phyloP scores from a whole-genome alignment of 805 yeast genomes.

The Nadsonia fulvescens region DNA sequence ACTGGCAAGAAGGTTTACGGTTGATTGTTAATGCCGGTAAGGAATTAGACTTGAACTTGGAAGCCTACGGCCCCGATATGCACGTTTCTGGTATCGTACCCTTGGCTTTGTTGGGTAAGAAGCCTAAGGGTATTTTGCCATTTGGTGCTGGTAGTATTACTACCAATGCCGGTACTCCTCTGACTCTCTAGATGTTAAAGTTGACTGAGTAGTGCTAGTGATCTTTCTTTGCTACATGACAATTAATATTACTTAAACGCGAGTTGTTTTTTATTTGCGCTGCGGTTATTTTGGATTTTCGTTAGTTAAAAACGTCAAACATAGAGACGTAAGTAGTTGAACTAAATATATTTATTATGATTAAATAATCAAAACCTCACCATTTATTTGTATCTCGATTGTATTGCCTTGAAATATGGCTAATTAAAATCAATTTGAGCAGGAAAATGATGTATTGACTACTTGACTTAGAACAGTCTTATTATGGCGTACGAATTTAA shows the following conservation, averaged over 20 bases:
- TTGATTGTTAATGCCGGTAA: slow-evolving; percentile 26
- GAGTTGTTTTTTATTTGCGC: background rate
- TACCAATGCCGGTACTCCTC: slow-evolving; percentile 15
- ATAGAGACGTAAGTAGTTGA: background rate
- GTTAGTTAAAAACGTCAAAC: background rate
- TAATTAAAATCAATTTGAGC: too few species aligned
- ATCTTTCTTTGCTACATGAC: too few species aligned
- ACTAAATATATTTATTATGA: background rate
- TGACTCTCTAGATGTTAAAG: slow-evolving; percentile 8
- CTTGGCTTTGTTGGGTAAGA: slow-evolving; percentile 23
- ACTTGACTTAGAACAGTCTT: too few species aligned
- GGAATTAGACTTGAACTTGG: slow-evolving; percentile 28
- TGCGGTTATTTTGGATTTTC: background rate
- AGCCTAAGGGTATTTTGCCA: slow-evolving; percentile 22
- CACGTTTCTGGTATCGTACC: slow-evolving; percentile 30
- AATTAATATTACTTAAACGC: slow-evolving; percentile 1
- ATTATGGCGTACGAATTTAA: too few species aligned
- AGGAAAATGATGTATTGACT: too few species aligned
- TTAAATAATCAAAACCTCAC: background rate
- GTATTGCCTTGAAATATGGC: too few species aligned
- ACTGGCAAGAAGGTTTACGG: slow-evolving; percentile 31
- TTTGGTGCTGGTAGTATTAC: slow-evolving; percentile 21
- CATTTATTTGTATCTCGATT: too few species aligned
- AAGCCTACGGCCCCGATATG: slow-evolving; percentile 33
- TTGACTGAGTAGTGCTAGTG: background rate